Base-by-base conservation (phyloP, 495 filamentous ascomycete species). In the Neurospora africana region DNA sequence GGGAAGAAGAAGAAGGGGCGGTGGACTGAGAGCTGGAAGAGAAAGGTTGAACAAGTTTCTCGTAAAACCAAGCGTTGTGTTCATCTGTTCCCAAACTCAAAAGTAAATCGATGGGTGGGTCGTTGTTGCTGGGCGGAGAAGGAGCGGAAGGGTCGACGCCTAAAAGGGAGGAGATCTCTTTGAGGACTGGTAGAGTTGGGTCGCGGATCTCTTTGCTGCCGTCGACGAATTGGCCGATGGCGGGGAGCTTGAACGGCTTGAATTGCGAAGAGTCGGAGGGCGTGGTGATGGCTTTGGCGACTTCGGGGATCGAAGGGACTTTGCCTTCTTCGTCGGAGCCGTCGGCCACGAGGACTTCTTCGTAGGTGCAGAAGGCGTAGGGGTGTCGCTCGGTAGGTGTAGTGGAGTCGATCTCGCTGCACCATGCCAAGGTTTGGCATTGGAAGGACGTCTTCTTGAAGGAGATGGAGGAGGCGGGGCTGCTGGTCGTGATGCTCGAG, bases 191-290 rank as follows among this genome's bases (percentile, higher is more conserved):
- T 0, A 80, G 71, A 0, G 78, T 80, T 3, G 78, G 79, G 68
- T 80, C 79, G 10, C 79, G 79, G 36, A 80, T 76, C 58, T 78
- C 73, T 38, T 77, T 78, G 74, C 79, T 80, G 69, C 79, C 79
- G 72, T 80, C 79, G 43, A 80, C 79, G 36, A 79, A 80, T 30
- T 79, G 75, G 19, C 75, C 79, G 13, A 61, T 61, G 1, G 75
- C 71, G n/a, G 78, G 76, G 21, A 80, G 76, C 53, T 75, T 76
- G 78, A 80, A 80, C 5, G 79, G 79, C 68, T 80, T 80, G 76
- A 79, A 80, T 30, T 61, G 53, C 0, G 74, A 75, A 15, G 74
- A 73, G 47, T 74, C 73, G 21, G 72, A 73, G 0, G 79, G 79
- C 1, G 78, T 76, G 7, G 79, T 80, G 58, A 80, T 78, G 68